A percentile compares a stretch with the other conserved stretches of the same genome.
phyloP scores from a whole-genome alignment of 257 asterid genomes.

The Capsicum rhomboideum region DNA sequence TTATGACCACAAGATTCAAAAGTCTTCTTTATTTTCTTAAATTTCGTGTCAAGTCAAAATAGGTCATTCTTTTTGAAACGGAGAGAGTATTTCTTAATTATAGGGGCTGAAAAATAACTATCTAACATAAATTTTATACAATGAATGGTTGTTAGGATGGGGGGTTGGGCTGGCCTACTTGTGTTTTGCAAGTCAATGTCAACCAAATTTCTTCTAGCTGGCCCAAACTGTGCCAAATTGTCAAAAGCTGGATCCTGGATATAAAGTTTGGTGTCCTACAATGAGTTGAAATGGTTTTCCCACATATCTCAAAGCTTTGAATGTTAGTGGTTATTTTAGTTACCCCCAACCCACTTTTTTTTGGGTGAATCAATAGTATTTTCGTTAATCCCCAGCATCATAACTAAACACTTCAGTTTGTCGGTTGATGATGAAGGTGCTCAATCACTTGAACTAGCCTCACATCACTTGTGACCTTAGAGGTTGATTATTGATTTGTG shows the following conservation, averaged over 20 bases:
- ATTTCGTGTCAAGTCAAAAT: no score
- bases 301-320: background rate
- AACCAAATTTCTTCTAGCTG: background rate
- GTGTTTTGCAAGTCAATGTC: background rate
- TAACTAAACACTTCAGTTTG: background rate
- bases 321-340: background rate
- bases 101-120: no score
- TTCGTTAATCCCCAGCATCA: no score
- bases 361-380: background rate
- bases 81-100: no score
- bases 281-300: background rate
- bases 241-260: background rate
- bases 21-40: no score
- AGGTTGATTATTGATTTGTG: no score
- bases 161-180: background rate
- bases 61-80: no score
- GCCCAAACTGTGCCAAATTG: background rate
- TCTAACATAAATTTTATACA: no score
- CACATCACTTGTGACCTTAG: background rate
- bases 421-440: background rate
- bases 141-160: background rate
- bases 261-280: background rate
- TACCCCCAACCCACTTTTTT: no score
- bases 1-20: no score
- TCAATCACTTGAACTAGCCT: background rate